Percentiles rank a stretch among this genome's conserved stretches.
Conservation (phyloP, 2,329 filamentous ascomycete genomes). For the Penicillium sp. region DNA sequence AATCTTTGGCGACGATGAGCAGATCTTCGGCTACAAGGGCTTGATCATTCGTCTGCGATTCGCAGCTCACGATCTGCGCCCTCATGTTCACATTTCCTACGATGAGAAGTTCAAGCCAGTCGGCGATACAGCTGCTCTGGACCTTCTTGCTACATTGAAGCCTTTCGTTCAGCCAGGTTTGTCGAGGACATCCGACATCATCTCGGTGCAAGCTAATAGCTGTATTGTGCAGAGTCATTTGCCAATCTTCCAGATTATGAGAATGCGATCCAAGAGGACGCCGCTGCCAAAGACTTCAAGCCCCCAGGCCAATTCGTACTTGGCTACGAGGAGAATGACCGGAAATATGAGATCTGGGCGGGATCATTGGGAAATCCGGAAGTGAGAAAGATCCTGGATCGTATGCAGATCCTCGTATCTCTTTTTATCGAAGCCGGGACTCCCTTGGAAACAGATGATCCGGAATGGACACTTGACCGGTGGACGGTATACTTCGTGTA, state of each 20-base stretch:
- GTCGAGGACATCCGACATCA: constrained; percentile 21
- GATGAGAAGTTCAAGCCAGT: constrained; percentile 66
- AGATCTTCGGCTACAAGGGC: constrained; percentile 83
- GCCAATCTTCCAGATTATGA: constrained; percentile 61
- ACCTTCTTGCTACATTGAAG: constrained; percentile 63
- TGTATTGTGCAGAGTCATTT: constrained; percentile 57
- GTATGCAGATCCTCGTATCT: constrained; percentile 77
- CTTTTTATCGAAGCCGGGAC: constrained; percentile 94
- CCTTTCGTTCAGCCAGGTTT: constrained; percentile 65
- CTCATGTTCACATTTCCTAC: constrained; percentile 68
- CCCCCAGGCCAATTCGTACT: constrained; percentile 73
- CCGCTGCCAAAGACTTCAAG: constrained; percentile 49
- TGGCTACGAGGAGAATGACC: constrained; percentile 58
- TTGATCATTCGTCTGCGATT: constrained; percentile 71
- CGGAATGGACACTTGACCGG: constrained; percentile 69
- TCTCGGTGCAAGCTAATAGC: not conserved
- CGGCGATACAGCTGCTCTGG: constrained; percentile 64
- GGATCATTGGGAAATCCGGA: constrained; percentile 67
- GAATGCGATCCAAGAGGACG: constrained; percentile 49
- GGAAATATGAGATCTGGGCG: constrained; percentile 79
- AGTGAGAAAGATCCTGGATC: constrained; percentile 68
- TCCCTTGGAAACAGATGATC: constrained; percentile 65
- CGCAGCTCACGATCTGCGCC: constrained; percentile 70
- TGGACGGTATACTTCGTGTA: constrained; percentile 93
- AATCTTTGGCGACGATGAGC: constrained; percentile 89